Conservation (phyloP, 805 yeast species). For the Jamesozyma jinghongensis region DNA sequence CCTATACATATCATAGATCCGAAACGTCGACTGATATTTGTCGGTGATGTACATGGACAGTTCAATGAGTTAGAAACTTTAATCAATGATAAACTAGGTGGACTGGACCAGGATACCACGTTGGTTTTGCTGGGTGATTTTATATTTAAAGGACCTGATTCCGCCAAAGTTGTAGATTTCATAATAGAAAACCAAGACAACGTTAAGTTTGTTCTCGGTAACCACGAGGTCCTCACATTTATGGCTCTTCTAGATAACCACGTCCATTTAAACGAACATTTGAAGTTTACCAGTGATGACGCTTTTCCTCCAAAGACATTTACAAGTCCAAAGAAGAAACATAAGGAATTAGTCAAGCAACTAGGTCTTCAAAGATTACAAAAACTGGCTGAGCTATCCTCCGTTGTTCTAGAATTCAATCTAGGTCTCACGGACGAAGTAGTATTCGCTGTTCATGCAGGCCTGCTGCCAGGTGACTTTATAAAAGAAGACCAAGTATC, state of each 20-base stretch:
- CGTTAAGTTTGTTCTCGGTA: conserved; percentile 74
- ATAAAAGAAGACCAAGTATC: conserved; percentile 19
- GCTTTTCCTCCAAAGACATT: conserved; percentile 12
- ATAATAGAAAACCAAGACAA: conserved; percentile 41
- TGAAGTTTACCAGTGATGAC: conserved; percentile 12
- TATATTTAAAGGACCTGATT: conserved; percentile 73
- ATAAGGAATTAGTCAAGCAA: conserved; percentile 14
- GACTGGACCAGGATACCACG: conserved; percentile 33
- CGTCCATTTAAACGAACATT: conserved; percentile 13
- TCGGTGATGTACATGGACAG: conserved; percentile 89
- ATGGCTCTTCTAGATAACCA: conserved; percentile 40
- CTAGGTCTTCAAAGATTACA: conserved; percentile 15
- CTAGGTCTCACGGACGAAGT: conserved; percentile 13
- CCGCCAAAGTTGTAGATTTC: conserved; percentile 57
- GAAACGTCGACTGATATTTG: conserved; percentile 43
- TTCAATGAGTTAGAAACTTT: conserved; percentile 45
- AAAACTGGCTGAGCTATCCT: conserved; percentile 16
- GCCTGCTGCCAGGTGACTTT: conserved; percentile 56
- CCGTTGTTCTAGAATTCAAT: conserved; percentile 14
- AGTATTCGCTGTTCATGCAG: conserved; percentile 74
- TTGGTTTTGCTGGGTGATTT: conserved; percentile 77
- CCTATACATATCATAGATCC: conserved; percentile 6
- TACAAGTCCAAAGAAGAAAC: conserved; percentile 13
- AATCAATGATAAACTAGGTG: conserved; percentile 37
- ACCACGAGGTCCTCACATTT: conserved; percentile 73